Evolutionary conservation across 73 alveolate species (phyloP).

Genomic region (Paramecium primaurelia): DNA sequence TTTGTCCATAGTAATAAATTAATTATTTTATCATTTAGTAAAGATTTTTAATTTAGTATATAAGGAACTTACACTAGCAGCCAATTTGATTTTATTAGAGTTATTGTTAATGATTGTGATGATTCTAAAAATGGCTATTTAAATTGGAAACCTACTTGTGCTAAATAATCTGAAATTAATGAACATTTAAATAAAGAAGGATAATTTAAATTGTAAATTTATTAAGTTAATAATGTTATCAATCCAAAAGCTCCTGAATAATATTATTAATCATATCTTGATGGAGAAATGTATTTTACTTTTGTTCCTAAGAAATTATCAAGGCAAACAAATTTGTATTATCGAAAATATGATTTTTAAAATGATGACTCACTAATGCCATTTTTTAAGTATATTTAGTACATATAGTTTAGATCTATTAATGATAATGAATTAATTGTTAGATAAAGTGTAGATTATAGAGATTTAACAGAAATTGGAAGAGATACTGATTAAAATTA

Average conservation of each 20-base stretch:
- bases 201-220: background rate
- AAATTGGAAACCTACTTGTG: conserved; percentile 30
- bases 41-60: background rate
- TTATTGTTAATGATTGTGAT: background rate
- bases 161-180: background rate
- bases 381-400: background rate
- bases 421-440: background rate
- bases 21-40: background rate
- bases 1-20: background rate
- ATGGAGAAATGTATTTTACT: conserved; percentile 31
- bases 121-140: background rate
- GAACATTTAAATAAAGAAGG: background rate
- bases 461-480: conserved; percentile 22
- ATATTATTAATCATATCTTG: background rate
- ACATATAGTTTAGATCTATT: background rate
- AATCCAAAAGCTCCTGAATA: background rate
- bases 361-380: background rate
- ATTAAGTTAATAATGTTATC: background rate
- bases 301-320: background rate
- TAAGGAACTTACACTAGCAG: background rate
- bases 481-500: background rate
- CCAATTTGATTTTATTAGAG: background rate
- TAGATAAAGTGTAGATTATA: background rate
- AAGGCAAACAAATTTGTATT: background rate
- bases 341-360: background rate